phyloP scores from a whole-genome alignment of 495 filamentous ascomycete genomes.

The Penicillium canariense region DNA sequence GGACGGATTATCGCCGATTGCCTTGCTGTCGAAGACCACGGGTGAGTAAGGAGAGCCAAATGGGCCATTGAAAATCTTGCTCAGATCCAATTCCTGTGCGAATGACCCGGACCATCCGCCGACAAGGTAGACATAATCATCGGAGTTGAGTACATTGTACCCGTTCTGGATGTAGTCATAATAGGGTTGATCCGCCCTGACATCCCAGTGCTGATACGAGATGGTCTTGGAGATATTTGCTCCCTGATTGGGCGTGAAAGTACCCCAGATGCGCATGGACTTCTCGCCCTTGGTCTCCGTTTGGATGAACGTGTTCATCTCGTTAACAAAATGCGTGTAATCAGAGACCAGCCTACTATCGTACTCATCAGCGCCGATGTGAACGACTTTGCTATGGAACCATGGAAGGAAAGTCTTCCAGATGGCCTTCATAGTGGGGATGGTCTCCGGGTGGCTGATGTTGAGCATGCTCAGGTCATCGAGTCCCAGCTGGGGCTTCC shows the following conservation, averaged over 20 bases:
- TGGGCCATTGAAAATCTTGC: slow-evolving; percentile 48
- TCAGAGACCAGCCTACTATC: slow-evolving; percentile 32
- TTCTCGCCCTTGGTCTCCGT: slow-evolving; percentile 32
- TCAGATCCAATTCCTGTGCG: slow-evolving; percentile 30
- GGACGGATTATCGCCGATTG: slow-evolving; percentile 42
- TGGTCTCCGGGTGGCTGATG: slow-evolving; percentile 50
- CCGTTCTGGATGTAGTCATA: slow-evolving; percentile 49
- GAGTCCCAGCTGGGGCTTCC: slow-evolving; percentile 52
- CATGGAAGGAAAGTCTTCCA: slow-evolving; percentile 51
- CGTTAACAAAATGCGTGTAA: slow-evolving; percentile 50
- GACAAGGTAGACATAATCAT: slow-evolving; percentile 50
- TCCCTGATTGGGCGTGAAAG: slow-evolving; percentile 44
- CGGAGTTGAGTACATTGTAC: slow-evolving; percentile 52
- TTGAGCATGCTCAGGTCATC: slow-evolving; percentile 47
- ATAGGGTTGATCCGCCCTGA: slow-evolving; percentile 45
- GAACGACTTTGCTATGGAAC: slow-evolving; percentile 53
- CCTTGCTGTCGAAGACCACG: slow-evolving; percentile 45
- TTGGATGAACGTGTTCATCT: slow-evolving; percentile 42
- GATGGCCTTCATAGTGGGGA: slow-evolving; percentile 50
- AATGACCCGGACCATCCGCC: slow-evolving; percentile 47
- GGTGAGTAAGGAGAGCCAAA: slow-evolving; percentile 41
- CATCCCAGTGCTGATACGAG: slow-evolving; percentile 48
- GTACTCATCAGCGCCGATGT: slow-evolving; percentile 55
- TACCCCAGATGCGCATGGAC: slow-evolving; percentile 52
- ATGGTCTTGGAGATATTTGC: slow-evolving; percentile 43